Percentiles rank a stretch among this genome's conserved stretches.
These are phyloP conservation scores for Aquilaria malaccensis DNA, from an alignment of 345 rosid species.

Conservation along the genomic window DNA sequence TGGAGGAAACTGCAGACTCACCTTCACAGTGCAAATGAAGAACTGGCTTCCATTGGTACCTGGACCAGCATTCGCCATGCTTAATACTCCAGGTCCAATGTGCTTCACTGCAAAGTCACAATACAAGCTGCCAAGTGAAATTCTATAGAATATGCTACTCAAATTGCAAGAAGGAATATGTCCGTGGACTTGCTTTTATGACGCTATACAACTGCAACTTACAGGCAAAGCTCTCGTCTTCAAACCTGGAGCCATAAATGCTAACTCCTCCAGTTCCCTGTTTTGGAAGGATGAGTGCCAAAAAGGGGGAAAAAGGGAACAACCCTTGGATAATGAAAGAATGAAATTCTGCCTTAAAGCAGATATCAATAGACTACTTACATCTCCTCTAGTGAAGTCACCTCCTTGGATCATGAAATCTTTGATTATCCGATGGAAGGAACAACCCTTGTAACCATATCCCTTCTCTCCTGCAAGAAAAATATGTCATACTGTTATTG, in stretches of 20 bases:
- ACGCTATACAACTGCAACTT: conserved; percentile 21
- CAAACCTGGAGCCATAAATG: conserved; percentile 70
- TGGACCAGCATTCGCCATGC: conserved; percentile 98
- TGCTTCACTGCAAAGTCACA: conserved; percentile 60
- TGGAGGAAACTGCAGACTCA: conserved; percentile 12
- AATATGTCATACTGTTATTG: conserved; percentile 2
- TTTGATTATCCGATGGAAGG: conserved; percentile 87
- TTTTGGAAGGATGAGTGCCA: neutral
- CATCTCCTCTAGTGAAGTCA: conserved; percentile 81
- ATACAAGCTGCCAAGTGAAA: neutral
- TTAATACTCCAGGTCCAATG: conserved; percentile 76
- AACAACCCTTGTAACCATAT: conserved; percentile 75
- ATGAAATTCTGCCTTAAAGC: neutral
- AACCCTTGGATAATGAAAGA: too few relatives aligned
- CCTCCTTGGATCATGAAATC: conserved; percentile 98
- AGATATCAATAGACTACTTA: conserved; percentile 19
- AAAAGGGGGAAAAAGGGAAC: conserved; percentile 1
- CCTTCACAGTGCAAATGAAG: conserved; percentile 87
- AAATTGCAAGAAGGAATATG: neutral
- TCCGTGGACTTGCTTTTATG: too few relatives aligned
- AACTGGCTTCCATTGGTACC: conserved; percentile 93
- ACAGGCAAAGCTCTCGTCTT: conserved; percentile 76
- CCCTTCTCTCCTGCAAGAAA: conserved; percentile 71
- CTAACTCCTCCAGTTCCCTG: conserved; percentile 96
- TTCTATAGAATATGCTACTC: neutral